Base-by-base conservation (phyloP, 768 basidiomycete species). In the Hericium coralloides region DNA sequence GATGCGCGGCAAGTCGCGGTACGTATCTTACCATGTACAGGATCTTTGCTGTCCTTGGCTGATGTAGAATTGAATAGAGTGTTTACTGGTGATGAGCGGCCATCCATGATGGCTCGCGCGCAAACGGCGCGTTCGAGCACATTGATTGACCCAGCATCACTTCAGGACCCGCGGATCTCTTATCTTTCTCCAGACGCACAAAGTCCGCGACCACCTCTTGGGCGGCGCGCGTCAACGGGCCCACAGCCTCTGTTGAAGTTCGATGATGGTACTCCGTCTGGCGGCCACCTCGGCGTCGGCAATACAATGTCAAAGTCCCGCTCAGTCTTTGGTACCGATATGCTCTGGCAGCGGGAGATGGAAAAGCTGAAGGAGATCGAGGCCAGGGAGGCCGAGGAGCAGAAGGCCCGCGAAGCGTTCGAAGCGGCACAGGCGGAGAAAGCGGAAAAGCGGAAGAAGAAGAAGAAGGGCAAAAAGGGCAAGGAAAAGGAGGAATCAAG, bases 251-350 rank as follows among this genome's bases (percentile, higher is more conserved):
- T 92, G 23, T 73, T 89, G 15, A 80, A 79, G 59, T 82, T 87
- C 61, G 82, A 84, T 25, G 78, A 80, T 22, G 80, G 79, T 68
- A 69, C 12, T 65, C 70, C 39, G 68, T 68, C 36, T 6, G 20
- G 20, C 17, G 49, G 49, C 25, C 23, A 10, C 17, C 43, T 20
- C 4, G 43, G 43, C 7, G 43, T 20, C n/a, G 18, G 43, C 43
- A 20, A 15, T 20, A 18, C 49, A 31, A 52, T 45, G 52, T 56
- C 76, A 0, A 76, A 72, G 43, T 79, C 78, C 39, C 81, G 79
- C 57, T 94, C 92, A n/a, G 91, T 95, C 10, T 97, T 95, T 65
- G 94, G 94, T 2, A 87, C 90, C 1, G 94, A 97, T 68, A 88
- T 87, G n/a, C 65, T 95, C 10, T 95, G 94, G 94, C 88, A 95